Evolutionary conservation across 805 yeast genomes (phyloP), one percentile per base, ranked within the genome.

Genomic region (Cyberlindnera veronae): DNA sequence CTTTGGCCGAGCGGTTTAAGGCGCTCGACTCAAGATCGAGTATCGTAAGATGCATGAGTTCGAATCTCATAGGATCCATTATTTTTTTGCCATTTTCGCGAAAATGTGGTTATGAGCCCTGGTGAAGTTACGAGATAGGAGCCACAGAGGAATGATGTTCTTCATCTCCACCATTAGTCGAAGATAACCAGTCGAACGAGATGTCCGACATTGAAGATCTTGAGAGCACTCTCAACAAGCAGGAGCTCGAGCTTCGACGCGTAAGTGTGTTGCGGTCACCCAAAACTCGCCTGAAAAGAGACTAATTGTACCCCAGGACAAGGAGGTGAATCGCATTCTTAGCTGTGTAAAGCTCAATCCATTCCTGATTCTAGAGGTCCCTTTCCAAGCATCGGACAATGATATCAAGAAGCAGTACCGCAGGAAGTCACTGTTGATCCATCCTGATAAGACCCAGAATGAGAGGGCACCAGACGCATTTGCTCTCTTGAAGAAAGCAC

Each of bases 381-480:
- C 30, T 13, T n/a, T 11, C 15, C 15, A 14, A 7, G 16, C n/a
- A 28, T 28, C 35, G 8, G 26, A 22, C 26, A 12, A 8, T 9
- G 26, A 22, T 22, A 69, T 79, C 40, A 71, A 69, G 46, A 72
- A 66, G 43, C 49, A 62, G 29, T 82, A 70, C 54, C 62, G 87
- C 19, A 71, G 69, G 58, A 79, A 76, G 54, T 79, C 88, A 2
- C 60, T 82, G 27, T 59, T 79, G 42, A 74, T 82, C 14, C 90
- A 82, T 55, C 90, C 90, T 0, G 90, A 82, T 54, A 80, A 79
- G 53, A 68, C 76, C 1, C 54, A 60, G 22, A 73, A 81, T 48
- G 62, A 67, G 0, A 61, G 67, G n/a, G 86, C 88, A 0, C 76
- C 84, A 0, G 70, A 62, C 23, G 88, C 88, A 2, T 82, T 82